phyloP scores from a whole-genome alignment of 345 rosid genomes.

The Theobroma cacao region DNA sequence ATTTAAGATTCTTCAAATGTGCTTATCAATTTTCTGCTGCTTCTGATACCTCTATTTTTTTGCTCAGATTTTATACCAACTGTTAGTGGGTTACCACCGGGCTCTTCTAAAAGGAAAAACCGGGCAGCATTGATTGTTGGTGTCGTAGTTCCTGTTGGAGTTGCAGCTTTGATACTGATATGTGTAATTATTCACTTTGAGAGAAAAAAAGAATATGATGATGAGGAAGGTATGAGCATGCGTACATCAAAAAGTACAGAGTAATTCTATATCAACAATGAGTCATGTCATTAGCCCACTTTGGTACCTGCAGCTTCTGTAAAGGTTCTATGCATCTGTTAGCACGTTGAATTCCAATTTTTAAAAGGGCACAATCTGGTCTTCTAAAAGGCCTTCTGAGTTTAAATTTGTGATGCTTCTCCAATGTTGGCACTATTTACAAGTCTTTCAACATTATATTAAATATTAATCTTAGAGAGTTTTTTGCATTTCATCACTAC shows the following conservation, averaged over 20 bases:
- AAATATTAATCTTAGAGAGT: background rate
- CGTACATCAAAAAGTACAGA: background rate
- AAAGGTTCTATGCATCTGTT: too few relatives aligned
- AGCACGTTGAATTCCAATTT: too few relatives aligned
- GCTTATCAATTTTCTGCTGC: too few relatives aligned
- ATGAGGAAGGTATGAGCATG: conserved; percentile 10
- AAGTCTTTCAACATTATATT: background rate
- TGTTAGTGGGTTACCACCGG: too few relatives aligned
- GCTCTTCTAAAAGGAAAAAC: conserved; percentile 4
- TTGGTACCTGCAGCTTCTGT: too few relatives aligned
- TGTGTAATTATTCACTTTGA: background rate
- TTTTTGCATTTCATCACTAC: background rate
- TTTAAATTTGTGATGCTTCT: background rate
- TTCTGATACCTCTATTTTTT: too few relatives aligned
- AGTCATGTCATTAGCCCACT: too few relatives aligned
- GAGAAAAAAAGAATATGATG: background rate
- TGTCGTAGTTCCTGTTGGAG: conserved; percentile 16
- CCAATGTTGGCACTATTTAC: background rate
- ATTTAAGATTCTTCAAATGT: background rate
- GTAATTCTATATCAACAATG: background rate
- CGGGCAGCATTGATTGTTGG: conserved; percentile 25
- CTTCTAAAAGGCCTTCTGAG: background rate
- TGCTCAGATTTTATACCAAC: too few relatives aligned
- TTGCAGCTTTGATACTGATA: conserved; percentile 6
- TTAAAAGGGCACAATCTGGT: too few relatives aligned